Conservation (phyloP, 164 flowering plant species). For the Amborella trichopoda region DNA sequence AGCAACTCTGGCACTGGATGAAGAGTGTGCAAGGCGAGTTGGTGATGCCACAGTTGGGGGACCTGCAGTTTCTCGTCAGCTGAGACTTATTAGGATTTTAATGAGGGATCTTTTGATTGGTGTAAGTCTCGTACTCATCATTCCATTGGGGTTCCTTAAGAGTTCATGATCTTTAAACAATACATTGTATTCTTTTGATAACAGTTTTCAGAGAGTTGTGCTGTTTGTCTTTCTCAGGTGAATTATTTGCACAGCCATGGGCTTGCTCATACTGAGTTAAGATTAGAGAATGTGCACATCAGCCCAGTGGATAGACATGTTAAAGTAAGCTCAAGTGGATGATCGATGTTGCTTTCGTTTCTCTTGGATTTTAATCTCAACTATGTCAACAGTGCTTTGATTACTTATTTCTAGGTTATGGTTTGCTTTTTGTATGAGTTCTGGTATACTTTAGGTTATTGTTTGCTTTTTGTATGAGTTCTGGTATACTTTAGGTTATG, state of each 20-base stretch:
- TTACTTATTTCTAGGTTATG: too few species aligned
- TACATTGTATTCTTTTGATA: neutral
- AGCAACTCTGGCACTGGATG: conserved; percentile 89
- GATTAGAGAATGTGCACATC: conserved; percentile 89
- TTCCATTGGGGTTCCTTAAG: neutral
- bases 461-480: too few species aligned
- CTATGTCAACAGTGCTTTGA: too few species aligned
- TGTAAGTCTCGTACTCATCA: conserved; percentile 29
- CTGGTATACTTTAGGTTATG: too few species aligned
- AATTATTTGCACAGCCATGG: conserved; percentile 98
- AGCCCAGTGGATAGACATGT: conserved; percentile 93
- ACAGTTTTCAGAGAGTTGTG: neutral
- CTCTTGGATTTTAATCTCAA: too few species aligned
- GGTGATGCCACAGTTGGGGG: conserved; percentile 95
- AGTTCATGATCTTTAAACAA: neutral
- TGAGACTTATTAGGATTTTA: conserved; percentile 65
- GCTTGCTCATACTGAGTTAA: conserved; percentile 95
- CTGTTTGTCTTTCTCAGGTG: conserved; percentile 35
- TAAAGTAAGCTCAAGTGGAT: conserved; percentile 77
- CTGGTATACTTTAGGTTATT: too few species aligned
- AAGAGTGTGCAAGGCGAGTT: conserved; percentile 72
- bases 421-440: too few species aligned
- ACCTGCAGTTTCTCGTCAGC: conserved; percentile 69
- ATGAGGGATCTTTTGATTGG: conserved; percentile 98
- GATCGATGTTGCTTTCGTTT: too few species aligned